phyloP scores from a whole-genome alignment of 2,329 filamentous ascomycete genomes.

The Phoma sp. region DNA sequence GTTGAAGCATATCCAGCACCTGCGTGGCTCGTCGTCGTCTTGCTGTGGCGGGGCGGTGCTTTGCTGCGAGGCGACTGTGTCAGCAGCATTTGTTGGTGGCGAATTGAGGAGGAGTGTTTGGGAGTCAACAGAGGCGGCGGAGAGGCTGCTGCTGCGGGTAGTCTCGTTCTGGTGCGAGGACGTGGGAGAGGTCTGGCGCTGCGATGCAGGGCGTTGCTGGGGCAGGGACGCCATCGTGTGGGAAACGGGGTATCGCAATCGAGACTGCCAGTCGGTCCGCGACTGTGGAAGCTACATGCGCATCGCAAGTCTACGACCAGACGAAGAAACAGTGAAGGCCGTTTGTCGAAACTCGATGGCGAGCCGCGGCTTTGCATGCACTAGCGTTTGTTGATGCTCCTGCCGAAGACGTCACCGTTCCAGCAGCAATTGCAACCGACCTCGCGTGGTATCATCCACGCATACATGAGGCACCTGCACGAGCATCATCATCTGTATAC shows the following conservation, averaged over 20 bases:
- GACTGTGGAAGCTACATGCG: neutral
- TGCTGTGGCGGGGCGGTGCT: conserved; percentile 23
- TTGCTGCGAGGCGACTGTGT: conserved; percentile 23
- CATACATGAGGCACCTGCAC: too few species aligned
- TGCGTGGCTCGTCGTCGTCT: conserved; percentile 52
- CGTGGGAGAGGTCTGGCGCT: conserved; percentile 40
- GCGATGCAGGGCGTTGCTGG: conserved; percentile 43
- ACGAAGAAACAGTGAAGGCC: neutral
- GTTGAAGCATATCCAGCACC: conserved; percentile 74
- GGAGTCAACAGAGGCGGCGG: conserved; percentile 52
- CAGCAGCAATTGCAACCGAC: conserved; percentile 6
- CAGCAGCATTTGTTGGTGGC: conserved; percentile 26
- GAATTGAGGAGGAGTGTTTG: conserved; percentile 54
- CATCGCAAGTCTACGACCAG: neutral
- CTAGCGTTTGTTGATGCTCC: conserved; percentile 9
- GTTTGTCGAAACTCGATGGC: neutral
- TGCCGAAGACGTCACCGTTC: conserved; percentile 14
- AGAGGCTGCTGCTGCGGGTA: conserved; percentile 45
- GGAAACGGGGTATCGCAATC: neutral
- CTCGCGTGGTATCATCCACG: too few species aligned
- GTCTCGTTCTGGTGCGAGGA: conserved; percentile 26
- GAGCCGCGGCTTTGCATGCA: conserved; percentile 7
- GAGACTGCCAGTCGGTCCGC: neutral
- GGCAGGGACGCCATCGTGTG: conserved; percentile 52
- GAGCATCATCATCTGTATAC: too few species aligned